Evolutionary conservation across 345 rosid genomes (phyloP).

Genomic region (Rhizophora apiculata): DNA sequence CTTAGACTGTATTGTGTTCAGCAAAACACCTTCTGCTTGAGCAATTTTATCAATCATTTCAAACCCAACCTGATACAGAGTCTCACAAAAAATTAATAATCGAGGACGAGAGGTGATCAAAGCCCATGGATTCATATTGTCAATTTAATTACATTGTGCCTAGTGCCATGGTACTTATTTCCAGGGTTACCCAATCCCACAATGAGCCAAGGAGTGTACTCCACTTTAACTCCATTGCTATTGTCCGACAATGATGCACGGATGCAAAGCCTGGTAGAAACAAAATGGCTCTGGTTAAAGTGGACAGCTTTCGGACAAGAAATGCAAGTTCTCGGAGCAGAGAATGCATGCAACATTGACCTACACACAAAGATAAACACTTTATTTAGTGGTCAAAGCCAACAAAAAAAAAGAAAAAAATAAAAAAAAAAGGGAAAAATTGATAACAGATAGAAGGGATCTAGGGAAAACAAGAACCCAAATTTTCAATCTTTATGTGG

Average conservation of each 20-base stretch:
- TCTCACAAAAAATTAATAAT: conserved; percentile 13
- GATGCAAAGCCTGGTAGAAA: conserved; percentile 36
- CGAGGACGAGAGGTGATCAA: neutral
- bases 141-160: conserved; percentile 72
- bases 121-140: neutral
- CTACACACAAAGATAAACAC: conserved; percentile 21
- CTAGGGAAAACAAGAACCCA: neutral
- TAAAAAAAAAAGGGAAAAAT: too few relatives aligned
- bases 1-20: conserved; percentile 88
- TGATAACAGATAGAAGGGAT: too few relatives aligned
- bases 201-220: conserved; percentile 87
- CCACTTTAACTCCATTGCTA: conserved; percentile 47
- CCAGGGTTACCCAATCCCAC: conserved; percentile 98
- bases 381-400: neutral
- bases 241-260: conserved; percentile 43
- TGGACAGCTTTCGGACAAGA: conserved; percentile 27
- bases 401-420: too few relatives aligned
- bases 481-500: too few relatives aligned
- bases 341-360: conserved; percentile 63
- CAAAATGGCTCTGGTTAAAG: conserved; percentile 27
- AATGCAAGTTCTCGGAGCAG: conserved; percentile 45
- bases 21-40: conserved; percentile 47
- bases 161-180: conserved; percentile 83
- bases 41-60: conserved; percentile 81
- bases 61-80: conserved; percentile 69